Evolutionary conservation across 768 basidiomycete genomes (phyloP).

Genomic region (Lyophyllum semitale): DNA sequence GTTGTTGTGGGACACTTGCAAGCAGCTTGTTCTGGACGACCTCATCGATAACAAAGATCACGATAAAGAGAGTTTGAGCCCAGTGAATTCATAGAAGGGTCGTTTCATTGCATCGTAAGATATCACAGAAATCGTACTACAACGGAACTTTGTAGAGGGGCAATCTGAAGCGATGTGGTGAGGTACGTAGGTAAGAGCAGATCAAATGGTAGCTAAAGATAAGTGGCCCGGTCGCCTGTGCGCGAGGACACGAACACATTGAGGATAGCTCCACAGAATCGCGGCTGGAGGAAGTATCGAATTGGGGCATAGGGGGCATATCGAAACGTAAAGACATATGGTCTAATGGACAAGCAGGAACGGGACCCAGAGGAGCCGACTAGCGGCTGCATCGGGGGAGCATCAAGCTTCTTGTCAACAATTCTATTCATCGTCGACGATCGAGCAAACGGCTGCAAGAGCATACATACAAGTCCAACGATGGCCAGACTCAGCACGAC

Average conservation of each 20-base stretch:
- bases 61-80: neutral
- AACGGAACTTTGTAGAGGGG: conserved; percentile 38
- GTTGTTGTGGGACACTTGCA: conserved; percentile 1
- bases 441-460: conserved; percentile 12
- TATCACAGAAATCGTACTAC: conserved; percentile 48
- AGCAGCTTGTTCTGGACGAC: neutral
- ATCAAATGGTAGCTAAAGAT: conserved; percentile 11
- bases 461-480: conserved; percentile 11
- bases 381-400: conserved; percentile 26
- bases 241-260: conserved; percentile 14
- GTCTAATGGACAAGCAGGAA: conserved; percentile 15
- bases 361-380: conserved; percentile 17
- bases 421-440: conserved; percentile 14
- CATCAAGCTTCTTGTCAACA: conserved; percentile 29
- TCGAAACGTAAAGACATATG: conserved; percentile 21
- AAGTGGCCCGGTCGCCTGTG: conserved; percentile 9
- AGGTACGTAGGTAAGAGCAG: conserved; percentile 8
- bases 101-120: conserved; percentile 43
- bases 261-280: conserved; percentile 18
- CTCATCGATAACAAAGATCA: conserved; percentile 18
- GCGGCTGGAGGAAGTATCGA: conserved; percentile 15
- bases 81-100: conserved; percentile 18
- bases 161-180: conserved; percentile 23
- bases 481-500: conserved; percentile 12
- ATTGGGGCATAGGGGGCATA: conserved; percentile 26